Evolutionary conservation across 2,329 filamentous ascomycete genomes (phyloP).

Genomic region (Neofusicoccum laricinum): DNA sequence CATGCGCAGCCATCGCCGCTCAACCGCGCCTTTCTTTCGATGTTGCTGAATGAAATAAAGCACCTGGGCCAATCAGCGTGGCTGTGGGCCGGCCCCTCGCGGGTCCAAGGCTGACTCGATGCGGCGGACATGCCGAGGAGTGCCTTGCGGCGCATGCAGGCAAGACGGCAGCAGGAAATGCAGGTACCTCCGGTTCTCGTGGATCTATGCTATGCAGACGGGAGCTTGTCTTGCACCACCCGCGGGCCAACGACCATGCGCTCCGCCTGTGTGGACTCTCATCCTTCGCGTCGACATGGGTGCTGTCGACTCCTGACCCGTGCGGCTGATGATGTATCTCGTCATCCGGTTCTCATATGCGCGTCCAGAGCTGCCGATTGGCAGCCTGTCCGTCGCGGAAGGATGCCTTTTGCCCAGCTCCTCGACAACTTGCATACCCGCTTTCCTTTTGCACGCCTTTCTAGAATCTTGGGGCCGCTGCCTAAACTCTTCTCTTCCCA

Average conservation of each 20-base stretch:
- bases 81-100: neutral
- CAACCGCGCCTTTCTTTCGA: neutral
- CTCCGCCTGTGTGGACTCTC: neutral
- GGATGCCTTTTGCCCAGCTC: neutral
- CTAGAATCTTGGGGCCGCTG: neutral
- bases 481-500: neutral
- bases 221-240: slow-evolving; percentile 9
- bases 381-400: neutral
- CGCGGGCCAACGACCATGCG: neutral
- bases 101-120: neutral
- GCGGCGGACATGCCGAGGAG: slow-evolving; percentile 6
- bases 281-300: neutral
- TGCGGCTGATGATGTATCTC: slow-evolving; percentile 6
- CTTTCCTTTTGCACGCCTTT: neutral
- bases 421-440: neutral
- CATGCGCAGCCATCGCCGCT: neutral
- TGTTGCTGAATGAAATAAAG: neutral
- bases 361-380: neutral
- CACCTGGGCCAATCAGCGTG: neutral
- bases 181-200: slow-evolving; percentile 6
- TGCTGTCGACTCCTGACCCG: neutral
- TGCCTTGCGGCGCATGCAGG: slow-evolving; percentile 4
- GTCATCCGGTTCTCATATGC: neutral
- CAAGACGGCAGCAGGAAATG: slow-evolving; percentile 7
- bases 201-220: slow-evolving; percentile 1